Conservation (phyloP, 2,329 filamentous ascomycete species). For the Trichothecium sympodiale region DNA sequence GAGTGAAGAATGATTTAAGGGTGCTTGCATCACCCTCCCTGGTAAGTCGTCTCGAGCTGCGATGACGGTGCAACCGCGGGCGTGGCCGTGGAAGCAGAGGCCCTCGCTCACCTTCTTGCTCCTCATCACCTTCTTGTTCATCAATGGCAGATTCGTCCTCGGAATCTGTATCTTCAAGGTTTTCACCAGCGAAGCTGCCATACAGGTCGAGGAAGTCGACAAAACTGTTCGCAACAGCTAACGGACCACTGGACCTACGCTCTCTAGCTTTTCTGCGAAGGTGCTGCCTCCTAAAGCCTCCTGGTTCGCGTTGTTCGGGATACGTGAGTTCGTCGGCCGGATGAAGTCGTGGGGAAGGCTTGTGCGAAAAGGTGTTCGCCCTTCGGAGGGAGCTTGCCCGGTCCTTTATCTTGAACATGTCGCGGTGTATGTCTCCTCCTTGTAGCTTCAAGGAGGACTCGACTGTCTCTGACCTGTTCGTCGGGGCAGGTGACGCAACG, state of each 20-base stretch:
- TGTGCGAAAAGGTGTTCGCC: slow-evolving; percentile 56
- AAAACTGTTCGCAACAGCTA: slow-evolving; percentile 57
- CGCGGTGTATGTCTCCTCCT: slow-evolving; percentile 69
- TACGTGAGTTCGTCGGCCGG: slow-evolving; percentile 19
- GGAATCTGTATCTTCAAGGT: slow-evolving; percentile 37
- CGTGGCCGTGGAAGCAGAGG: slow-evolving; percentile 33
- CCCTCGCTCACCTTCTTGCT: slow-evolving; percentile 41
- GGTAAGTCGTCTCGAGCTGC: slow-evolving; percentile 32
- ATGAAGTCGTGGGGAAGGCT: slow-evolving; percentile 21
- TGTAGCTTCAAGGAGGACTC: slow-evolving; percentile 59
- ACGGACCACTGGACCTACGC: slow-evolving; percentile 20
- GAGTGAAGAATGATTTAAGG: slow-evolving; percentile 66
- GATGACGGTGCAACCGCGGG: slow-evolving; percentile 35
- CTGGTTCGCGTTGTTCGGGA: slow-evolving; percentile 30
- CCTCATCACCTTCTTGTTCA: slow-evolving; percentile 30
- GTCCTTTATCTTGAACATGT: slow-evolving; percentile 64
- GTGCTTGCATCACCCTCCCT: slow-evolving; percentile 52
- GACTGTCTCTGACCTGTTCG: slow-evolving; percentile 26
- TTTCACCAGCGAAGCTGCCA: slow-evolving; percentile 66
- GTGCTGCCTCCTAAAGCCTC: slow-evolving; percentile 35
- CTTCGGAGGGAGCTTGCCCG: slow-evolving; percentile 39
- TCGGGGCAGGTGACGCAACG: slow-evolving; percentile 8
- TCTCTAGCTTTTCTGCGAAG: slow-evolving; percentile 26
- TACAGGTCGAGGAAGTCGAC: slow-evolving; percentile 68
- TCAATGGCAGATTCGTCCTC: slow-evolving; percentile 47